phyloP scores from a whole-genome alignment of 2,329 filamentous ascomycete species.

The Coniochaeta sp. region DNA sequence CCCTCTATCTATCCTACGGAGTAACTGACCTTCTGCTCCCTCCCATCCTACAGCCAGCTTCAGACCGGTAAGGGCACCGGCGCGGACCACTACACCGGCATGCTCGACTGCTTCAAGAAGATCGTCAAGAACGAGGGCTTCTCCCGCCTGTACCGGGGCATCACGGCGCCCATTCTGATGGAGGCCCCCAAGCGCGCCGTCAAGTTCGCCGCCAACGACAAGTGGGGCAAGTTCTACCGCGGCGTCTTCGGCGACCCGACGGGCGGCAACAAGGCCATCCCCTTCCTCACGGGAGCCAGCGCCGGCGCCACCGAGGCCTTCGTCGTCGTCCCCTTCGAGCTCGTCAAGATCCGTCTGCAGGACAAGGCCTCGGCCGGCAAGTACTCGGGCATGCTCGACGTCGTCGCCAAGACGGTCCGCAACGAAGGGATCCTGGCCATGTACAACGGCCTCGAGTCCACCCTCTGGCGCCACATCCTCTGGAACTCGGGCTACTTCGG shows the following conservation, averaged over 20 bases:
- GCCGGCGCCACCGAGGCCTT: conserved; percentile 94
- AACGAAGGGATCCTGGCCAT: conserved; percentile 79
- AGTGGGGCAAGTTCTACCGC: conserved; percentile 94
- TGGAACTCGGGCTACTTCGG: conserved; percentile 98
- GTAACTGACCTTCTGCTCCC: not conserved
- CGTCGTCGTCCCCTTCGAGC: conserved; percentile 95
- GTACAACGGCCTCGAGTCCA: conserved; percentile 96
- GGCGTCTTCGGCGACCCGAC: conserved; percentile 66
- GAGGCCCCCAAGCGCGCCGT: conserved; percentile 76
- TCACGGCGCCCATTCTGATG: conserved; percentile 90
- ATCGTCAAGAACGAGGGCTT: conserved; percentile 91
- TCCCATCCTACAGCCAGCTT: conserved; percentile 59
- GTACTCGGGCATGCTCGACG: conserved; percentile 77
- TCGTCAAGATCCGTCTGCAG: conserved; percentile 96
- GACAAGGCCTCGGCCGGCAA: conserved; percentile 89
- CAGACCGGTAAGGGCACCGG: conserved; percentile 66
- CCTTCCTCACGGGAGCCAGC: conserved; percentile 86
- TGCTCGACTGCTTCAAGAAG: conserved; percentile 97
- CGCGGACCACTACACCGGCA: conserved; percentile 87
- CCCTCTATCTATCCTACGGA: no score
- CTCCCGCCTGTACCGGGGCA: conserved; percentile 90
- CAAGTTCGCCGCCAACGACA: conserved; percentile 98
- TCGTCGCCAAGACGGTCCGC: conserved; percentile 72
- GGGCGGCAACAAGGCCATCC: conserved; percentile 88
- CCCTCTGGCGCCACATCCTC: conserved; percentile 79